These are phyloP conservation scores for Moniliella sp. DNA, from an alignment of 1,284 basidiomycete genomes.

Conservation along the genomic window DNA sequence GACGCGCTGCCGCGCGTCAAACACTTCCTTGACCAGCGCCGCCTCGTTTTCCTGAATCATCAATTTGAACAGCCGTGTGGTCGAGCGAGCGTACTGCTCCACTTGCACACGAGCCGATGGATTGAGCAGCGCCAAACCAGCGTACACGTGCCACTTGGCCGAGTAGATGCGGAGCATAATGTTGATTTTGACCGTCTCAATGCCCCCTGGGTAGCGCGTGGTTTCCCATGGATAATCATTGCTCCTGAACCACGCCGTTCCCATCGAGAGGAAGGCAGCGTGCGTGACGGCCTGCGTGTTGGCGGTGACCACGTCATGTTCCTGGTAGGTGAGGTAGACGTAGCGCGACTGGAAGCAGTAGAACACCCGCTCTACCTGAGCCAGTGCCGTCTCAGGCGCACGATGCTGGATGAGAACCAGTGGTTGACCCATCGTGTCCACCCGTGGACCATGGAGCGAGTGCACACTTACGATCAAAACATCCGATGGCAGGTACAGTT, in stretches of 20 bases:
- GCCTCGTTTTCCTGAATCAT: conserved; percentile 63
- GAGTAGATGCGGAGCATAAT: conserved; percentile 72
- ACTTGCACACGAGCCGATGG: conserved; percentile 76
- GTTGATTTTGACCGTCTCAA: conserved; percentile 95
- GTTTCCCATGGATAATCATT: conserved; percentile 82
- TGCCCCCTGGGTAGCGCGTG: conserved; percentile 74
- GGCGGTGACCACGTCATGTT: conserved; percentile 84
- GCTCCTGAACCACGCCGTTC: conserved; percentile 70
- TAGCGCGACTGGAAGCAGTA: conserved; percentile 57
- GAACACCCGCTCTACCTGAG: conserved; percentile 63
- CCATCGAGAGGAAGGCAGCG: conserved; percentile 94
- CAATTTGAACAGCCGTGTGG: conserved; percentile 76
- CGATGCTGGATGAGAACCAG: conserved; percentile 76
- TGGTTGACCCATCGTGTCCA: conserved; percentile 74
- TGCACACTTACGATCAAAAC: conserved; percentile 77
- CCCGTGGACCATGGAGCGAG: conserved; percentile 77
- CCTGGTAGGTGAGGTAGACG: conserved; percentile 79
- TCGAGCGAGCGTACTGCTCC: conserved; percentile 58
- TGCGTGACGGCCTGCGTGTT: conserved; percentile 96
- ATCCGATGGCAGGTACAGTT: conserved; percentile 63
- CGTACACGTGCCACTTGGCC: conserved; percentile 97
- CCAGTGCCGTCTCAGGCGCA: conserved; percentile 51
- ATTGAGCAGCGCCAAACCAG: conserved; percentile 85
- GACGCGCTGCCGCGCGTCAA: conserved; percentile 53
- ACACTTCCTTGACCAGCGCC: conserved; percentile 44